Base-by-base conservation (phyloP, 2,329 filamentous ascomycete species). In the Phialocephala sp. region DNA sequence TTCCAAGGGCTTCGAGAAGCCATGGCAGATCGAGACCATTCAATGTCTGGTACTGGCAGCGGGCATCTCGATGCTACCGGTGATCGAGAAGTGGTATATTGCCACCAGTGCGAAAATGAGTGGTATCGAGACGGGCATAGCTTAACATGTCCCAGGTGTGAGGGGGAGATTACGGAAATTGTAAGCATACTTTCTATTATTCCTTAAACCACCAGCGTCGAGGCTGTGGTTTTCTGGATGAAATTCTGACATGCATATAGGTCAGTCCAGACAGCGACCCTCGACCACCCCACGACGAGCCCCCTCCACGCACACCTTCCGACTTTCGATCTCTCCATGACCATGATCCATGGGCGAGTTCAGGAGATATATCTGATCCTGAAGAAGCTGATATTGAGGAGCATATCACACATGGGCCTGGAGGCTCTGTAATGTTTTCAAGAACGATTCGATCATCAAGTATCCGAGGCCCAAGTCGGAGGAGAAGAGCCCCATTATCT, bases 81-180 rank as follows among this genome's bases (percentile, higher is more conserved):
- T 5, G 80, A 79, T 68, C 83, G 87, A 69, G 91, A 97, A 75
- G 87, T 94, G 69, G 89, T 97, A 62, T 96, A 86, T 78, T 99
- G 95, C 79, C 93, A 98, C 79, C 80, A 84, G 66, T 98, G 95
- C 80, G 77, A 85, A 60, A 80, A 91, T 69, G 90, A 97, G 77
- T 98, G 93, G 93, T 92, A 90, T 74, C 83, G 87, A 66, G 87
- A 92, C 66, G 85, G 91, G 69, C 83, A 85, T 70, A 89, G 85
- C 32, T 79, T 97, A 68, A 81, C 80, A 18, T 99, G 95, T 76
- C 93, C 93, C 18, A 78, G 81, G n/a, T 99, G 95, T 76, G 76
- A 84, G 4, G 88, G 88, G 43, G 92, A 97, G 22, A 89, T 92
- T 71, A 92, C 88, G 18, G 94, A 99, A 80, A 93, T 98, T 72